phyloP scores from a whole-genome alignment of 106 monocot species.

The Platanthera guangdongensis region DNA sequence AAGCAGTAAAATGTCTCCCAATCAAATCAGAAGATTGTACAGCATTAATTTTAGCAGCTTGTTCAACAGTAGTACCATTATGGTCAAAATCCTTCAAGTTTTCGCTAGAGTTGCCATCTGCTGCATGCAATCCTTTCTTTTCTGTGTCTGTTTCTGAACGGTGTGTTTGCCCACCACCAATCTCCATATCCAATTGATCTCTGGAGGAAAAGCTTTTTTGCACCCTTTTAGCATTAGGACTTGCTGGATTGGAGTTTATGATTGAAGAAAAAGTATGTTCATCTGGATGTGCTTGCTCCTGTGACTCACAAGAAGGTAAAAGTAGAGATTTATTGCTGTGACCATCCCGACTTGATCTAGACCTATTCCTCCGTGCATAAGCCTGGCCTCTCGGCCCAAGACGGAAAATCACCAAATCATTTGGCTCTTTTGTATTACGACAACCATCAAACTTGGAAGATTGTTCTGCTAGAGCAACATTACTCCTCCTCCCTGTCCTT shows the following conservation, averaged over 20 bases:
- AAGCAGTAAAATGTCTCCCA: conserved; percentile 21
- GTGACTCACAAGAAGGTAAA: conserved; percentile 17
- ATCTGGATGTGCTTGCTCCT: conserved; percentile 19
- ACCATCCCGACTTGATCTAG: conserved; percentile 49
- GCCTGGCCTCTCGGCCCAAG: conserved; percentile 74
- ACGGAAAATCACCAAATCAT: conserved; percentile 57
- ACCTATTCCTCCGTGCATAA: conserved; percentile 73
- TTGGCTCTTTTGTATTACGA: conserved; percentile 45
- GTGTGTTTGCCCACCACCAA: conserved; percentile 15
- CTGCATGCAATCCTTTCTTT: conserved; percentile 7
- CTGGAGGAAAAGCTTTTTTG: conserved; percentile 16
- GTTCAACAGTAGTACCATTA: conserved; percentile 18
- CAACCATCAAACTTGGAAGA: conserved; percentile 29
- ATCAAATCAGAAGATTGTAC: conserved; percentile 12
- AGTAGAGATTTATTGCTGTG: conserved; percentile 21
- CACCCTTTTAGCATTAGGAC: conserved; percentile 24
- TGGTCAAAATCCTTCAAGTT: conserved; percentile 13
- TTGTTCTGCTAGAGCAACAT: conserved; percentile 22
- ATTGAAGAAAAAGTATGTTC: conserved; percentile 27
- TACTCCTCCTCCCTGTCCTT: conserved; percentile 37
- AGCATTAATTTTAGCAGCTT: conserved; percentile 10
- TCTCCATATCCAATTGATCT: conserved; percentile 30
- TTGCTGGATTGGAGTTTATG: conserved; percentile 43
- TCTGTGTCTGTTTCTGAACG: conserved; percentile 1
- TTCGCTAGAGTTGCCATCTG: conserved; percentile 11